Evolutionary conservation across 345 rosid species (phyloP).

Genomic region (Syzygium aromaticum): DNA sequence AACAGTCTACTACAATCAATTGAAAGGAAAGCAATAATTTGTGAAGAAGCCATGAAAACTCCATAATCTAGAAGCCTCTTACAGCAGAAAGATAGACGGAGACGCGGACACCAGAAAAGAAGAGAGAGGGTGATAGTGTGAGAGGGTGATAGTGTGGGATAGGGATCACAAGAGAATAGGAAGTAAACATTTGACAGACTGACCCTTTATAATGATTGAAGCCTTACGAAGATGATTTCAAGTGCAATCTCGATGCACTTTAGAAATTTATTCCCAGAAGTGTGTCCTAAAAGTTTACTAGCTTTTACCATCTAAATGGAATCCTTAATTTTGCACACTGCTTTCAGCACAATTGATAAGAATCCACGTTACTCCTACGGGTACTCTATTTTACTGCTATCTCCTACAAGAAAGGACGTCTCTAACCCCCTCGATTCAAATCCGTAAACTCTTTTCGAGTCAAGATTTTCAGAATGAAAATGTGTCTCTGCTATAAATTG

Average conservation of each 20-base stretch:
- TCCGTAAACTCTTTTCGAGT: neutral
- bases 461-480: neutral
- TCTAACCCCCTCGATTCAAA: neutral
- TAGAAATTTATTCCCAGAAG: rapidly evolving
- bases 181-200: neutral
- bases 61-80: neutral
- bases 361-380: neutral
- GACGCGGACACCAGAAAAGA: neutral
- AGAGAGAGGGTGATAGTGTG: neutral
- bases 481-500: neutral
- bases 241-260: neutral
- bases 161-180: neutral
- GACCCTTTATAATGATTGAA: neutral
- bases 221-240: neutral
- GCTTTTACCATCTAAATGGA: neutral
- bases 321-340: neutral
- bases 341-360: neutral
- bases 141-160: neutral
- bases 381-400: neutral
- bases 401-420: neutral
- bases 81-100: neutral
- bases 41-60: neutral
- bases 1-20: neutral
- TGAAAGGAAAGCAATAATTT: neutral
- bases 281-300: neutral